phyloP scores from a whole-genome alignment of 306 rosid genomes.

The Hippophae rhamnoides region DNA sequence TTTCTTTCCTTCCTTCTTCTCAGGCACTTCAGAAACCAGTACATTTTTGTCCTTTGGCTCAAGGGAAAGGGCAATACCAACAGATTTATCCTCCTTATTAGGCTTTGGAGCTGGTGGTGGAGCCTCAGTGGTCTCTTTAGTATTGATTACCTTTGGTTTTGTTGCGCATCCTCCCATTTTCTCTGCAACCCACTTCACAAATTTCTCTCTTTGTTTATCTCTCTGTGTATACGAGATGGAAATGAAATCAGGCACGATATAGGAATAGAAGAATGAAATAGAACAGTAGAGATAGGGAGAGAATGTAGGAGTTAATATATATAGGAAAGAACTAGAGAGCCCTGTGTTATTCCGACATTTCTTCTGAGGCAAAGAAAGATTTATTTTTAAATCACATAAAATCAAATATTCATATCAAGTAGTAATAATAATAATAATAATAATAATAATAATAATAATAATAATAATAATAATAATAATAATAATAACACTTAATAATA shows the following conservation, averaged over 20 bases:
- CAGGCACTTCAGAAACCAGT: not conserved
- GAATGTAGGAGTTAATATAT: conserved; percentile 6
- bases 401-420: not conserved
- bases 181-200: not conserved
- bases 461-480: not conserved
- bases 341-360: conserved; percentile 16
- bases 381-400: no score
- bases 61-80: not conserved
- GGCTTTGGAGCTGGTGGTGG: conserved; percentile 23
- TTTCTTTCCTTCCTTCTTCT: not conserved
- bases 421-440: not conserved
- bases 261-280: not conserved
- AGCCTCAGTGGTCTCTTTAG: conserved; percentile 1
- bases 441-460: not conserved
- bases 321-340: conserved; percentile 11
- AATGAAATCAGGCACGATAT: not conserved
- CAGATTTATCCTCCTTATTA: conserved; percentile 11
- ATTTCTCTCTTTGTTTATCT: not conserved
- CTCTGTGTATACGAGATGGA: not conserved
- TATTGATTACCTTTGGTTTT: conserved; percentile 39
- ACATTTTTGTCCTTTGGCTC: conserved; percentile 6
- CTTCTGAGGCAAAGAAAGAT: conserved; percentile 19
- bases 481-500: not conserved
- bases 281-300: conserved; percentile 6
- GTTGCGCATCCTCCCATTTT: conserved; percentile 65